phyloP scores from a whole-genome alignment of 257 asterid genomes.

The Sherardia arvensis region DNA sequence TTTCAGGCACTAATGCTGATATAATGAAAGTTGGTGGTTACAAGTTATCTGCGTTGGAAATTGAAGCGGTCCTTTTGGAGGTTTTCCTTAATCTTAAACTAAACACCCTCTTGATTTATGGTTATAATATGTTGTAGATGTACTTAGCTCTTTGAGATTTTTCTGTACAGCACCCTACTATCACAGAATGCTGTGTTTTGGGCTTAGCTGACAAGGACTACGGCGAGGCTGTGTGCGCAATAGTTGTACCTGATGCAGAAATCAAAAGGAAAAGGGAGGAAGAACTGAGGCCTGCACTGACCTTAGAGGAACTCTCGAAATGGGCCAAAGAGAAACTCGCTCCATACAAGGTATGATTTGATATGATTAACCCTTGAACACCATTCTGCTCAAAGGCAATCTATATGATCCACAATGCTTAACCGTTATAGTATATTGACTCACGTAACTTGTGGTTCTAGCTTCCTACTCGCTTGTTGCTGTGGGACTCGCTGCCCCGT shows the following conservation, averaged over 20 bases:
- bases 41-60: slow-evolving; percentile 91
- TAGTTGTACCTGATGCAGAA: slow-evolving; percentile 63
- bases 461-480: slow-evolving; percentile 68
- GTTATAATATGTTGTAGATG: not conserved
- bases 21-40: slow-evolving; percentile 97
- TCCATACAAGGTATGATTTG: slow-evolving; percentile 70
- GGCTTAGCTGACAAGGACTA: slow-evolving; percentile 88
- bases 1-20: slow-evolving; percentile 92
- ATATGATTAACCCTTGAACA: not conserved
- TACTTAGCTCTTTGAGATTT: slow-evolving; percentile 9
- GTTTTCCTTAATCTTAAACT: slow-evolving; percentile 27
- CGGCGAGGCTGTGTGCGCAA: slow-evolving; percentile 79
- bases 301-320: slow-evolving; percentile 55
- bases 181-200: slow-evolving; percentile 86
- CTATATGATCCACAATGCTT: not conserved
- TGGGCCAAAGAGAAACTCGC: slow-evolving; percentile 98
- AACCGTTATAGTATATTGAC: not conserved
- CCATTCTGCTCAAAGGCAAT: not conserved
- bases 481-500: slow-evolving; percentile 83
- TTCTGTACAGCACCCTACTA: slow-evolving; percentile 58
- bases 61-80: slow-evolving; percentile 93
- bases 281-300: slow-evolving; percentile 65
- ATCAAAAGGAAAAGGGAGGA: slow-evolving; percentile 42
- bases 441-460: slow-evolving; percentile 13
- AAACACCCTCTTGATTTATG: not conserved